phyloP scores from a whole-genome alignment of 2,329 filamentous ascomycete species.

The Waltergamsia citrina region DNA sequence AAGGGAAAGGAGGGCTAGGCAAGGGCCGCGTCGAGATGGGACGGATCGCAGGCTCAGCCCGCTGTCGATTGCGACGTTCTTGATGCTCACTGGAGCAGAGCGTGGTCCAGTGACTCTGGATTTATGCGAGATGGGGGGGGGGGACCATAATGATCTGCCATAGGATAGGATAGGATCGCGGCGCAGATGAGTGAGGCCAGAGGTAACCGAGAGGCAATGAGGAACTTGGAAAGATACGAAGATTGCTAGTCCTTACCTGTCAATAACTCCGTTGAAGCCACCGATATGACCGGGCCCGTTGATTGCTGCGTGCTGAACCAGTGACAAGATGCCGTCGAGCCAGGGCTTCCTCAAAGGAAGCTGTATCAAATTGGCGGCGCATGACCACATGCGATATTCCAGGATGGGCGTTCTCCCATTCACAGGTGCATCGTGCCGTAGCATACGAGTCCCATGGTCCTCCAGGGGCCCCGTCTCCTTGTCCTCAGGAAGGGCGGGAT shows the following conservation, averaged over 20 bases:
- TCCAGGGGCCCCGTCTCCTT: conserved; percentile 7
- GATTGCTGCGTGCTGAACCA: conserved; percentile 66
- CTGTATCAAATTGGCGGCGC: conserved; percentile 62
- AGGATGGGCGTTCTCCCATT: conserved; percentile 40
- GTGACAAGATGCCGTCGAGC: conserved; percentile 66
- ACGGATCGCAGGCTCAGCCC: conserved; percentile 1
- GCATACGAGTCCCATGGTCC: background rate
- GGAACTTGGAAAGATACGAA: conserved; percentile 16
- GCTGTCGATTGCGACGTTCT: conserved; percentile 9
- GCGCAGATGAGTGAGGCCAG: background rate
- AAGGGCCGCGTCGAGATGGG: conserved; percentile 2
- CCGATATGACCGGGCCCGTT: conserved; percentile 68
- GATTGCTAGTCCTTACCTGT: conserved; percentile 63
- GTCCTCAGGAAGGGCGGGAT: too few relatives aligned
- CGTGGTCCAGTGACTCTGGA: conserved; percentile 34
- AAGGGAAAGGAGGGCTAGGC: conserved; percentile 1
- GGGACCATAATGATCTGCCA: background rate
- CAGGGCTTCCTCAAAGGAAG: conserved; percentile 81
- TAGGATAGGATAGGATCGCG: conserved; percentile 3
- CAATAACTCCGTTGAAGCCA: conserved; percentile 66
- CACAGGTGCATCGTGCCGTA: background rate
- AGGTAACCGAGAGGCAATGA: conserved; percentile 1
- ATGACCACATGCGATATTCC: conserved; percentile 68
- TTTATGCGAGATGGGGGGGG: conserved; percentile 30
- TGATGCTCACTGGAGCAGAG: conserved; percentile 24